Evolutionary conservation across 2,329 filamentous ascomycete species (phyloP).

Genomic region (Phialophora verrucosa): DNA sequence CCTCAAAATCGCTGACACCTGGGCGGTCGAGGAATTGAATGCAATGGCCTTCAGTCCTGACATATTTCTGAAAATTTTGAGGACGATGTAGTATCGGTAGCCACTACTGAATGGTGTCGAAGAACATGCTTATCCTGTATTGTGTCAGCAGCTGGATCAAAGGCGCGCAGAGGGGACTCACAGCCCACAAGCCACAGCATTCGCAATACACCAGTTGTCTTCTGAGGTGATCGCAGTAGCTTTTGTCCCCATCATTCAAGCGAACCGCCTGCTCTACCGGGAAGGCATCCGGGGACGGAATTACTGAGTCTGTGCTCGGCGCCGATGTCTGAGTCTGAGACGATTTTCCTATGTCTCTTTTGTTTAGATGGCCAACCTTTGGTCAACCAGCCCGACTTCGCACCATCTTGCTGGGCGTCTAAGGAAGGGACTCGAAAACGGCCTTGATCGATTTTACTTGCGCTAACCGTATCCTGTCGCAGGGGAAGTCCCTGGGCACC

Average conservation of each 20-base stretch:
- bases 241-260: not conserved
- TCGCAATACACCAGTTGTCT: slow-evolving; percentile 18
- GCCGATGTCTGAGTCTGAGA: too few relatives aligned
- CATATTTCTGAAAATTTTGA: slow-evolving; percentile 7
- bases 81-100: slow-evolving; percentile 15
- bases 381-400: not conserved
- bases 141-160: not conserved
- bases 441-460: not conserved
- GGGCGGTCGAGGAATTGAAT: not conserved
- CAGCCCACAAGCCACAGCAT: slow-evolving; percentile 12
- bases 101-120: slow-evolving; percentile 16
- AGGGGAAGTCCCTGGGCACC: not conserved
- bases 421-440: not conserved
- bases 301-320: not conserved
- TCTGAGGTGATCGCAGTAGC: not conserved
- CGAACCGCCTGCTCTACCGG: not conserved
- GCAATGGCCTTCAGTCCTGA: not conserved
- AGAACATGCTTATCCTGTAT: slow-evolving; percentile 11
- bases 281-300: not conserved
- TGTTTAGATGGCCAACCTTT: not conserved
- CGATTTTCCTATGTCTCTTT: too few relatives aligned
- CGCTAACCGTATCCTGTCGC: not conserved
- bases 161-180: slow-evolving; percentile 6
- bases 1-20: not conserved
- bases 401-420: not conserved